These are phyloP conservation scores for Oryza coarctata DNA, from an alignment of 176 grass and related monocot genomes.

Conservation along the genomic window DNA sequence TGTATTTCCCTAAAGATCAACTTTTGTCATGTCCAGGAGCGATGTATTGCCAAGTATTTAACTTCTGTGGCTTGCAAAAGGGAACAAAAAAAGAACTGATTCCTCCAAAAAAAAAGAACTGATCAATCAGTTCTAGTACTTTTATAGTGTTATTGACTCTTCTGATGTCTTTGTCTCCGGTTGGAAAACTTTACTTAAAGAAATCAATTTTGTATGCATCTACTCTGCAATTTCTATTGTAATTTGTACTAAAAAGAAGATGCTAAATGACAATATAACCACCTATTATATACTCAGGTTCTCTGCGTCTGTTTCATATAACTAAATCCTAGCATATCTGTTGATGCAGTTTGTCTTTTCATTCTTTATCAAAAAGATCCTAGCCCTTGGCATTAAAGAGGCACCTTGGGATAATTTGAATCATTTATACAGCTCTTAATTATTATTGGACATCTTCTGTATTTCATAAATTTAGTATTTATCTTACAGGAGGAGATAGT, in stretches of 20 bases:
- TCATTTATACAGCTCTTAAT: constrained; percentile 11
- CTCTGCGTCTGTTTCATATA: neutral
- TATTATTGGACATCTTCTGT: constrained; percentile 4
- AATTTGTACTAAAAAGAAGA: neutral
- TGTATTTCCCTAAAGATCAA: too few species aligned
- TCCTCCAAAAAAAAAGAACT: neutral
- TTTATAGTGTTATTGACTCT: neutral
- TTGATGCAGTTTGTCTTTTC: constrained; percentile 6
- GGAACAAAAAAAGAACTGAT: constrained; percentile 9
- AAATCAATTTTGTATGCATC: neutral
- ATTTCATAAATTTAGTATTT: constrained; percentile 5
- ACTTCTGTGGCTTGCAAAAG: neutral
- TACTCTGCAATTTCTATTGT: neutral
- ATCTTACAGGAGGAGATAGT: constrained; percentile 93
- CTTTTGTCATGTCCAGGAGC: too few species aligned
- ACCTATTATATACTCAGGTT: constrained; percentile 7
- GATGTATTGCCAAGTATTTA: too few species aligned
- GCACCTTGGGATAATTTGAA: neutral
- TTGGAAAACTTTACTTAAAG: neutral
- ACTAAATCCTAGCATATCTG: constrained; percentile 11
- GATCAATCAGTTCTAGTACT: neutral
- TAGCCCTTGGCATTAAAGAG: neutral
- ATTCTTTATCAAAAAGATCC: neutral
- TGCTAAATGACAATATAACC: neutral
- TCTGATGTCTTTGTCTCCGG: neutral